Conservation (phyloP, 164 flowering plant species). For the Stephania cephalantha region DNA sequence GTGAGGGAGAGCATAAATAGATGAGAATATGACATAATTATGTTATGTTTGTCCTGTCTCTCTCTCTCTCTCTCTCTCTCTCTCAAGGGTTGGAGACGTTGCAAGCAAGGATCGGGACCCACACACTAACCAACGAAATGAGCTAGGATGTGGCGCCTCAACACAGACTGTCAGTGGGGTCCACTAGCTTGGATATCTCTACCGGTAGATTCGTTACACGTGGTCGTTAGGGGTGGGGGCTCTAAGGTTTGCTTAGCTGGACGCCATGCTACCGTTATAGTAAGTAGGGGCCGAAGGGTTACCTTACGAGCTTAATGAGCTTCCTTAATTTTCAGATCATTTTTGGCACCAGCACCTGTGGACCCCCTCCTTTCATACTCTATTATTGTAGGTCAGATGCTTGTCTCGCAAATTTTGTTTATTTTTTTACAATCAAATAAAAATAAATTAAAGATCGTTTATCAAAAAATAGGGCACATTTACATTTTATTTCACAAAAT, state of each 20-base stretch:
- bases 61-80: background rate
- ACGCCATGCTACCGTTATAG: background rate
- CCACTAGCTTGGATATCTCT: background rate
- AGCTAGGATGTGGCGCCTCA: constrained; percentile 19
- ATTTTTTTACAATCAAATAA: too few species aligned
- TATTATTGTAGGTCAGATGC: background rate
- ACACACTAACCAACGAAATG: constrained; percentile 9
- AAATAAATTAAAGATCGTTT: too few species aligned
- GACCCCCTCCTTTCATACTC: background rate
- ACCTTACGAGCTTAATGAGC: too few species aligned
- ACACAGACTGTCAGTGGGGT: constrained; percentile 16
- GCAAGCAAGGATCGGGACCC: constrained; percentile 2
- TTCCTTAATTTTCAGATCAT: too few species aligned
- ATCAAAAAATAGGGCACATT: too few species aligned
- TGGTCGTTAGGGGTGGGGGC: background rate
- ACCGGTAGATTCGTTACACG: background rate
- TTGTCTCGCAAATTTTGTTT: background rate
- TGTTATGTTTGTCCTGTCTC: too few species aligned
- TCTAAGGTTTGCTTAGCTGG: background rate
- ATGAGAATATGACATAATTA: too few species aligned
- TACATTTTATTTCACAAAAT: too few species aligned
- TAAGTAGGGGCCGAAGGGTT: background rate
- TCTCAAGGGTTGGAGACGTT: background rate
- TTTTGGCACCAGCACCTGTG: background rate
- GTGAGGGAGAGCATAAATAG: constrained; percentile 12